Evolutionary conservation across 129 eudicot species (phyloP), one percentile per base, ranked within the genome.

Genomic region (Artemisia annua): DNA sequence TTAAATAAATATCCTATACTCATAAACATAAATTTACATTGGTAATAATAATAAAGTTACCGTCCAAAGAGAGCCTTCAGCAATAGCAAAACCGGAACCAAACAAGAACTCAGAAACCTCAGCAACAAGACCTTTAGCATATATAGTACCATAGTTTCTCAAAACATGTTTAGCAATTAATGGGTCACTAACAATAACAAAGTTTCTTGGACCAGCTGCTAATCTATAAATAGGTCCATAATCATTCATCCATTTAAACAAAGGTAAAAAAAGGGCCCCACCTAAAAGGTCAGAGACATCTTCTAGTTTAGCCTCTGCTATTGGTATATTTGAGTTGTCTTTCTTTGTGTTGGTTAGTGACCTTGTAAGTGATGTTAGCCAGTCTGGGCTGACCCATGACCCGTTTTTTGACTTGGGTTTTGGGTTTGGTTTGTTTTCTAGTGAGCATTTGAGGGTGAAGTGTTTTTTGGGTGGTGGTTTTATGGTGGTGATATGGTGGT

Each of bases 21-120:
- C 26, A n/a, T 46, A 28, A 70, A 16, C 49, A 62, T 50, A 7
- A 69, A 78, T 44, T 3, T 20, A 28, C 6, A 26, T 4, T 2
- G 4, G 5, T 24, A 59, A 20, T 3, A 24, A 20, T 3, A 24
- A 16, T 0, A 11, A 30, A 65, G 55, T 71, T 87, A 94, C 98
- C 91, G 89, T 90, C 97, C 98, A 94, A 73, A 94, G 96, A 11
- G 95, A 76, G 10, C 92, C 98, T 83, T 94, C 98, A 71, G 98
- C 98, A 78, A 94, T 94, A 56, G 98, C 98, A 52, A 94, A 90
- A 51, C 98, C 98, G 7, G 97, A 86, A 0, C 98, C 98, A 72
- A 94, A 94, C 76, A 94, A 79, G 62, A 94, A 94, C 78, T 94
- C 97, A 69, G 98, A 90, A 11, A 94, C 98, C 82, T 94, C 98